Evolutionary conservation across 2,329 filamentous ascomycete species (phyloP), one percentile per base, ranked within the genome.

Genomic region (Dothideomycetes sp.): DNA sequence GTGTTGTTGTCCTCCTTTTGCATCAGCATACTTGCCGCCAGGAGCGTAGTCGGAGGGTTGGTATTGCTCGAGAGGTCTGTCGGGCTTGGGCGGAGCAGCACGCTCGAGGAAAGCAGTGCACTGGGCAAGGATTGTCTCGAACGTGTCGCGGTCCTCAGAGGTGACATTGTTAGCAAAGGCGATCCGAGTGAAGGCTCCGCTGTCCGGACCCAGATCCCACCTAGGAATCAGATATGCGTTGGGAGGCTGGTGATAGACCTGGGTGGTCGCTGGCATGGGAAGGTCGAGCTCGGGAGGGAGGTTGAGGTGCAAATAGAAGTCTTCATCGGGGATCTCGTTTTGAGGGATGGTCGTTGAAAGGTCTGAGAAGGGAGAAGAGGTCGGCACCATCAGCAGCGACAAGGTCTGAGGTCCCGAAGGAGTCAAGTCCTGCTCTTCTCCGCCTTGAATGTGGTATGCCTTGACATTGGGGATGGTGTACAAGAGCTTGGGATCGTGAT

Each of bases 101-200:
- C 87, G 78, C 62, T 96, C 89, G 4, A 94, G 74, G 60, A 98
- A 96, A 2, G 89, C 85, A 2, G 89, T 96, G 63, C 89, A 96
- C 64, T 96, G 87, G n/a, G 89, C 89, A 36, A 96, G 72, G 49
- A 96, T 96, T 3, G 89, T 95, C 68, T 96, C 89, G 55, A 95
- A 96, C 1, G 89, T 96, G 58, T 95, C 87, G 29, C 94, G 72
- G 59, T 95, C 89, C 59, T 96, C 88, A 60, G 95, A 87, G 1
- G 84, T 75, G 17, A 83, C 67, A 9, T 48, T 46, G 3, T 71
- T 60, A 0, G 88, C 88, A 51, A 98, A 96, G 58, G 95, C 83
- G 56, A 98, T 86, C 42, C 87, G 76, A 15, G 89, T 95, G 58
- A 96, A 96, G 13, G 87, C 85, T 45, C 87, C 88, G 49, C 80